Base-by-base conservation (phyloP, 306 rosid genomes). In the Rosa persica region DNA sequence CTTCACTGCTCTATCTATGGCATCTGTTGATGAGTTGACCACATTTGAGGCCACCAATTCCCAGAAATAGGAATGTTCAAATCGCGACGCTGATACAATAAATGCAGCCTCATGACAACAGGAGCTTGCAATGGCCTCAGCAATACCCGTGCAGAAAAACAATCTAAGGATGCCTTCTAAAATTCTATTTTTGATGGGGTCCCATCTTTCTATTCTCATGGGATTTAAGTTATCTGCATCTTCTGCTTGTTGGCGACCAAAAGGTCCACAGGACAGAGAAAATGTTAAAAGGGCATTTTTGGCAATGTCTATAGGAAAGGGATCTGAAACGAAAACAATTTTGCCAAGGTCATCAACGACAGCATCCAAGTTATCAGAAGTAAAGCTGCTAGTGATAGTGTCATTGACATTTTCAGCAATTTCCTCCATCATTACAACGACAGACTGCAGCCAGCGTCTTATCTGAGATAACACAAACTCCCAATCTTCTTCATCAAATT, bases 1-100 rank as follows among this genome's bases (percentile, higher is more conserved):
- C 84, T 95, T 95, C 86, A 92, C 88, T 77, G 98, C 97, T 87
- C 90, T 88, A 66, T 95, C 98, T 80, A 94, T 90, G 80, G 90
- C 93, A 67, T 78, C 84, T 67, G 87, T 73, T 25, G 98, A 88
- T 47, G 97, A 95, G 82, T 86, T 86, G 74, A 90, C 82, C 57
- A 88, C 97, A 81, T 72, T 70, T 73, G 85, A 88, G 82, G 97
- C 97, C 72, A 95, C 86, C 83, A 87, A 88, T 76, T 92, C 91
- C 98, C 98, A 95, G 71, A 95, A 91, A 73, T 81, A 83, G 44
- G 79, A 70, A 74, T 91, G 86, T 83, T 84, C 84, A 83, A 81
- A 79, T 77, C 96, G 91, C 67, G 88, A 88, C 1, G 85, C 88
- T 54, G 97, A 88, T 60, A 92, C 66, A 75, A 95, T 72, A 67